Percentiles rank a stretch among this genome's conserved stretches.
These are phyloP conservation scores for Laguncularia racemosa DNA, from an alignment of 345 rosid genomes.

Conservation along the genomic window DNA sequence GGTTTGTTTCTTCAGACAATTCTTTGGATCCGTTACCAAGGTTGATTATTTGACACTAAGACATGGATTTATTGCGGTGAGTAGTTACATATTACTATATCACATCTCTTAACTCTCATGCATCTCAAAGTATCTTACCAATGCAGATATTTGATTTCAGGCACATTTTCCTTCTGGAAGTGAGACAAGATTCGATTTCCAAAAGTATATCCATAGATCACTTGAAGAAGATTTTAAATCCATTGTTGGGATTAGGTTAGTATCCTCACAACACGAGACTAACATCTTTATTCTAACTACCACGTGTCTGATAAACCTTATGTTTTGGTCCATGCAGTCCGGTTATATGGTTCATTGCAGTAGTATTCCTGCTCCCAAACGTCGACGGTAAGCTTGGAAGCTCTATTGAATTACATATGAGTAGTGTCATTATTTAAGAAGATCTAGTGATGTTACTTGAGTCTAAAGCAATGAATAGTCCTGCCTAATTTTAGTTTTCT, in stretches of 20 bases:
- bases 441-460: too few relatives aligned
- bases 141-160: constrained; percentile 25
- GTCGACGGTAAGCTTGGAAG: constrained; percentile 52
- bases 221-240: constrained; percentile 83
- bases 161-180: constrained; percentile 90
- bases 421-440: too few relatives aligned
- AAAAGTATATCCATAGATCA: constrained; percentile 76
- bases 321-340: constrained; percentile 46
- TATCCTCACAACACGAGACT: too few relatives aligned
- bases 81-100: constrained; percentile 1
- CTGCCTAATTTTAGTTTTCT: too few relatives aligned
- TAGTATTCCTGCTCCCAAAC: constrained; percentile 59
- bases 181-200: constrained; percentile 67
- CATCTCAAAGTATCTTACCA: background rate
- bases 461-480: too few relatives aligned
- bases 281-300: background rate
- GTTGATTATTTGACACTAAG: constrained; percentile 84
- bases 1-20: constrained; percentile 98
- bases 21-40: constrained; percentile 79
- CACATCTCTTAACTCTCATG: background rate
- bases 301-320: background rate
- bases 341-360: constrained; percentile 66
- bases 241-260: constrained; percentile 83
- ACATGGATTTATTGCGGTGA: constrained; percentile 88
- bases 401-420: background rate